Evolutionary conservation across 495 filamentous ascomycete genomes (phyloP).

Genomic region (Monascus purpureus): DNA sequence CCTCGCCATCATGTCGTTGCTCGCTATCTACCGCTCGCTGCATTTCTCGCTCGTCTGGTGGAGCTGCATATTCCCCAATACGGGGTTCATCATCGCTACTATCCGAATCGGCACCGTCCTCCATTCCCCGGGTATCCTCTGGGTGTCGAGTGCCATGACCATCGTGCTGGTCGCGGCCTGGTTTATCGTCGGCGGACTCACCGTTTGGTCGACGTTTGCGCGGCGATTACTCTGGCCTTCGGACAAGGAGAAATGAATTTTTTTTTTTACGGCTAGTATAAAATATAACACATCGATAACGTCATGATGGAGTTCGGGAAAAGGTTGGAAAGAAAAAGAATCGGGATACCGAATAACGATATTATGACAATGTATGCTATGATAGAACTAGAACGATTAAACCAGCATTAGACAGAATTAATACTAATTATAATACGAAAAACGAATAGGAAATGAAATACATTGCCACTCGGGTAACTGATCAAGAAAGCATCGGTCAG

Average conservation of each 20-base stretch:
- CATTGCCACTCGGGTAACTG: too few species aligned
- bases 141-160: constrained; percentile 11
- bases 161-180: constrained; percentile 6
- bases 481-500: too few species aligned
- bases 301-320: too few species aligned
- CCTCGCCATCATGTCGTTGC: constrained; percentile 21
- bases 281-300: too few species aligned
- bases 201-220: constrained; percentile 1
- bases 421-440: too few species aligned
- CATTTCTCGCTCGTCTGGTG: constrained; percentile 14
- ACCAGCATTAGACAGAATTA: too few species aligned
- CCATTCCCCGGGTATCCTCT: constrained; percentile 13
- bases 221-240: constrained; percentile 3
- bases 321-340: too few species aligned
- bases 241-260: not conserved
- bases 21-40: constrained; percentile 17
- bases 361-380: too few species aligned
- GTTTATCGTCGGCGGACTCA: constrained; percentile 1
- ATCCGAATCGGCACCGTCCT: constrained; percentile 18
- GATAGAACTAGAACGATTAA: too few species aligned
- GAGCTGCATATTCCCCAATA: constrained; percentile 20
- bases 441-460: too few species aligned
- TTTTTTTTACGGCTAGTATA: not conserved
- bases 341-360: too few species aligned
- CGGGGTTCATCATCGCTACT: constrained; percentile 17